Percentiles rank a stretch among this genome's conserved stretches.
phyloP scores from a whole-genome alignment of 2,329 filamentous ascomycete genomes.

The Aurifilum marmelostoma region DNA sequence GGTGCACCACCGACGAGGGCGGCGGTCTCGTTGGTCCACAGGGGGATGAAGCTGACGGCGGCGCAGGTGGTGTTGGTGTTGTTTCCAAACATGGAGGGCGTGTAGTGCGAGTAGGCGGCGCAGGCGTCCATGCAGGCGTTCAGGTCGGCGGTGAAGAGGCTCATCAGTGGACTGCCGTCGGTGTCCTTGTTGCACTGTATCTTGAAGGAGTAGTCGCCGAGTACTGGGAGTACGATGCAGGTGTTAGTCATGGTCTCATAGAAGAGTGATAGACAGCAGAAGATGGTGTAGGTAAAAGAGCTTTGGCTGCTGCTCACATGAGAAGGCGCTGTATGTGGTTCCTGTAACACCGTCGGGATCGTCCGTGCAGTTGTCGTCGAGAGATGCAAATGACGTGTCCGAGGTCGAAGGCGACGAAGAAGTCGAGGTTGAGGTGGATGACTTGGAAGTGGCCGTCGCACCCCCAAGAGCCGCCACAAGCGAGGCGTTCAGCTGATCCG shows the following conservation, averaged over 20 bases:
- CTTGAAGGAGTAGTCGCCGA: constrained; percentile 41
- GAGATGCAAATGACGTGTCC: constrained; percentile 35
- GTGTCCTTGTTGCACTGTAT: constrained; percentile 51
- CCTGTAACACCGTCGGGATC: constrained; percentile 41
- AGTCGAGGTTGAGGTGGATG: constrained; percentile 18
- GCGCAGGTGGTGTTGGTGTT: constrained; percentile 42
- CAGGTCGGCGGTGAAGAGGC: constrained; percentile 48
- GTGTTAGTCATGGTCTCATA: background rate
- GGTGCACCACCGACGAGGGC: constrained; percentile 42
- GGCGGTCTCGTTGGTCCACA: constrained; percentile 44
- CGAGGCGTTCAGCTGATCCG: constrained; percentile 37
- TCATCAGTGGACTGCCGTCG: constrained; percentile 41
- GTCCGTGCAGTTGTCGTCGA: constrained; percentile 47
- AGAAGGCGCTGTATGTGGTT: constrained; percentile 44
- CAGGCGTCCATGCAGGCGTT: constrained; percentile 53
- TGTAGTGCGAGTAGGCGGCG: constrained; percentile 43
- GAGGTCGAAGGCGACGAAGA: constrained; percentile 32
- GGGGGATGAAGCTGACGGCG: constrained; percentile 47
- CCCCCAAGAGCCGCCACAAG: constrained; percentile 32
- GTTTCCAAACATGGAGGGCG: constrained; percentile 34
- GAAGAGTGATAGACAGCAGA: no score
- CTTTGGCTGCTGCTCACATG: constrained; percentile 36
- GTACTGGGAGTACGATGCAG: no score
- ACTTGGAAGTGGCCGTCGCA: constrained; percentile 9
- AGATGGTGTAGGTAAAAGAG: background rate